Evolutionary conservation across 1,284 basidiomycete species (phyloP).

Genomic region (Puccinia polysora): DNA sequence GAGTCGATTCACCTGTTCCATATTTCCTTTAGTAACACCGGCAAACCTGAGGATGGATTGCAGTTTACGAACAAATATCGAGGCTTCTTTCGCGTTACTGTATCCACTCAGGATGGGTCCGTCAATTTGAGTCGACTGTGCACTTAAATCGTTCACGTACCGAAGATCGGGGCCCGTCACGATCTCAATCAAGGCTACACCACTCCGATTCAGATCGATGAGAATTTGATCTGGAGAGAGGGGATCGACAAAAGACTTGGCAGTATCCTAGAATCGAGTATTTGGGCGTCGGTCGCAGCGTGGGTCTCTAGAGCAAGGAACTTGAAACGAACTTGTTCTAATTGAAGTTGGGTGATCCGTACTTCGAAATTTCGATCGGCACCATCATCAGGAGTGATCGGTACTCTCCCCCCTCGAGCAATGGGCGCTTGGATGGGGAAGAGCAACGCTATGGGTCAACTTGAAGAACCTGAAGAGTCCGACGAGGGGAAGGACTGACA

Average conservation of each 20-base stretch:
- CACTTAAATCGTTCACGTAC: slow-evolving; percentile 57
- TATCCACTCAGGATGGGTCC: neutral
- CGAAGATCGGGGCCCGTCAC: slow-evolving; percentile 89
- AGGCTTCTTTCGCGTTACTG: slow-evolving; percentile 85
- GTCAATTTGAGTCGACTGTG: neutral
- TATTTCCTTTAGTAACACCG: slow-evolving; percentile 88
- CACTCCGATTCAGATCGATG: slow-evolving; percentile 87
- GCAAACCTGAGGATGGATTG: slow-evolving; percentile 76
- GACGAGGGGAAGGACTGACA: slow-evolving; percentile 55
- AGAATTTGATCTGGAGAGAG: slow-evolving; percentile 59
- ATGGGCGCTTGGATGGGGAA: slow-evolving; percentile 64
- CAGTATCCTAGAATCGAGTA: slow-evolving; percentile 70
- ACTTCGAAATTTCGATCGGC: slow-evolving; percentile 55
- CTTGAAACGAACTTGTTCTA: slow-evolving; percentile 71
- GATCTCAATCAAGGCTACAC: slow-evolving; percentile 87
- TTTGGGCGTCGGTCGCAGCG: neutral
- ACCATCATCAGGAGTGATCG: slow-evolving; percentile 56
- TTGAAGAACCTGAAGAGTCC: slow-evolving; percentile 29
- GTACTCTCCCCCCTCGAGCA: slow-evolving; percentile 66
- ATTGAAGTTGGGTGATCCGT: slow-evolving; percentile 85
- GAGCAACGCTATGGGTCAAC: neutral
- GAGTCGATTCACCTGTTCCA: slow-evolving; percentile 71
- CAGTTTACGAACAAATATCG: slow-evolving; percentile 76
- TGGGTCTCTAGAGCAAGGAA: neutral
- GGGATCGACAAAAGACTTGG: slow-evolving; percentile 72